Percentiles rank a stretch among this genome's conserved stretches.
These are phyloP conservation scores for Cytospora leucostoma DNA, from an alignment of 2,329 filamentous ascomycete species.

Conservation along the genomic window DNA sequence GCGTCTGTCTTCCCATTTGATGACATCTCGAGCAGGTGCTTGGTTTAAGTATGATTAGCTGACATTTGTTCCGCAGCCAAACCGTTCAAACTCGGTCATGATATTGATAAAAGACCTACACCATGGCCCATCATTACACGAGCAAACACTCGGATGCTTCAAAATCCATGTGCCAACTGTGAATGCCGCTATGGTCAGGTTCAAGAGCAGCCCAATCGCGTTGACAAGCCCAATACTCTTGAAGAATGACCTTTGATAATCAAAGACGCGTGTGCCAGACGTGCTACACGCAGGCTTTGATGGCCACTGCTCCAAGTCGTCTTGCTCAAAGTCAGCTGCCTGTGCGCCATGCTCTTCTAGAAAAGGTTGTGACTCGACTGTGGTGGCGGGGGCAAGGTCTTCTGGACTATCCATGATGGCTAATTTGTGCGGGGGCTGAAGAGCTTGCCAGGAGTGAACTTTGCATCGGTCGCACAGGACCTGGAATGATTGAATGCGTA, in stretches of 20 bases:
- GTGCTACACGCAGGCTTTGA: neutral
- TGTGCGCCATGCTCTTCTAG: neutral
- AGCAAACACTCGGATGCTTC: conserved; percentile 1
- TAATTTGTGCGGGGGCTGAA: neutral
- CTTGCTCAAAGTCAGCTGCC: neutral
- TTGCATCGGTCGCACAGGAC: neutral
- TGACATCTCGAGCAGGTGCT: neutral
- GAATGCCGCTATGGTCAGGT: neutral
- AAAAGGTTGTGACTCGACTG: conserved; percentile 1
- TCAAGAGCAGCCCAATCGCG: neutral
- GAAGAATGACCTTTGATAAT: neutral
- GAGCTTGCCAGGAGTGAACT: neutral
- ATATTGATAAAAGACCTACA: neutral
- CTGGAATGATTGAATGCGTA: conserved; percentile 1
- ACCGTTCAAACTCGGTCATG: neutral
- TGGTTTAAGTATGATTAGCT: neutral
- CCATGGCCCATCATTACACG: conserved; percentile 6
- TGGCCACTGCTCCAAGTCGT: neutral
- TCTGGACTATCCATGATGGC: neutral
- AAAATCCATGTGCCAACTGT: neutral
- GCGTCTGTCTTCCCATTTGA: conserved; percentile 2
- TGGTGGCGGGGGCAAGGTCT: neutral
- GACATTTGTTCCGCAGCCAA: neutral
- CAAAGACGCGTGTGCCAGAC: neutral
- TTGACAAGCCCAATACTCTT: neutral